phyloP scores from a whole-genome alignment of 2,329 filamentous ascomycete genomes.

The Ilyonectria mors-panacis region DNA sequence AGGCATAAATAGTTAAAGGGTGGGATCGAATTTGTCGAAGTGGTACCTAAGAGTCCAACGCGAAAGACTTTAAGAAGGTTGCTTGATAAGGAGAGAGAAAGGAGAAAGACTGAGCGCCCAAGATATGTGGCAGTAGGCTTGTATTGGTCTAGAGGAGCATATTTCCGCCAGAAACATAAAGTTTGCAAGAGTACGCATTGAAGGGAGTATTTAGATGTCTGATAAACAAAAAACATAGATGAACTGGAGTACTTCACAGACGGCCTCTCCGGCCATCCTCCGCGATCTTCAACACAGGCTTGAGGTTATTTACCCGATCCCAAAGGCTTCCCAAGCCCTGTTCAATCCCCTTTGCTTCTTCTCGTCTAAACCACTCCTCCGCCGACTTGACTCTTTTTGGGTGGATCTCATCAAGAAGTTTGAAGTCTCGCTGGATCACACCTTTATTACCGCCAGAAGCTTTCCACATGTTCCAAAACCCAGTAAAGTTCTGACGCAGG shows the following conservation, averaged over 20 bases:
- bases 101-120: background rate
- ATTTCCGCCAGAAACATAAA: background rate
- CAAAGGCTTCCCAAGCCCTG: slow-evolving; percentile 16
- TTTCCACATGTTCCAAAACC: slow-evolving; percentile 33
- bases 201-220: background rate
- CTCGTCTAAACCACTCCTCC: slow-evolving; percentile 25
- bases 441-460: slow-evolving; percentile 25
- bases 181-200: background rate
- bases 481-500: slow-evolving; percentile 24
- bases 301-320: slow-evolving; percentile 19
- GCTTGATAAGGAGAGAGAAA: background rate
- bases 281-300: slow-evolving; percentile 12
- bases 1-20: background rate
- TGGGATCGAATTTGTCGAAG: background rate
- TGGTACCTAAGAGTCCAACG: background rate
- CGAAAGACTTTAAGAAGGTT: background rate
- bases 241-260: background rate
- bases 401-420: slow-evolving; percentile 34
- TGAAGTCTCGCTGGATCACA: slow-evolving; percentile 19
- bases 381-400: slow-evolving; percentile 21
- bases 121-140: background rate
- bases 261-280: slow-evolving; percentile 2
- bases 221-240: background rate
- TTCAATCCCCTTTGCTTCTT: slow-evolving; percentile 17
- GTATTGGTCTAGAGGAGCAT: background rate